A percentile compares a stretch with the other conserved stretches of the same genome.
Conservation (phyloP, 495 filamentous ascomycete species). For the Wilcoxina mikolae region DNA sequence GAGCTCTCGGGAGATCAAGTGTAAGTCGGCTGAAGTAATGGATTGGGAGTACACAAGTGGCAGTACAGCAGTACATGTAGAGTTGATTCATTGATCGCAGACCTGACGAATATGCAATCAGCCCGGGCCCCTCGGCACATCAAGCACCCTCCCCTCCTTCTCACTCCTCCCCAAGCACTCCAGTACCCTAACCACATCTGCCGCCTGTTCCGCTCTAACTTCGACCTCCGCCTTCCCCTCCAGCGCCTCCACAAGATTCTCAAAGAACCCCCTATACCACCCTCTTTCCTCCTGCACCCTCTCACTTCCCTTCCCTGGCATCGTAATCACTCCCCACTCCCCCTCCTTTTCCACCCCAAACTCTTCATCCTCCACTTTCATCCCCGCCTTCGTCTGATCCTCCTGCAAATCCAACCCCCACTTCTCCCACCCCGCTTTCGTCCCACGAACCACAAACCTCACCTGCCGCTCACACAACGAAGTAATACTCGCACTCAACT, state of each 20-base stretch:
- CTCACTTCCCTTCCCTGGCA: conserved; percentile 32
- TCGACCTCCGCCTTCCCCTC: conserved; percentile 35
- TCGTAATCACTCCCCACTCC: conserved; percentile 32
- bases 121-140: no score
- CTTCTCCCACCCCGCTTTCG: conserved; percentile 70
- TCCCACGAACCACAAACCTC: conserved; percentile 67
- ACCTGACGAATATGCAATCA: no score
- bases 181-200: conserved; percentile 57
- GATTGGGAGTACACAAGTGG: no score
- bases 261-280: conserved; percentile 63
- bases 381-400: conserved; percentile 57
- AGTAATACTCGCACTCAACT: conserved; percentile 42
- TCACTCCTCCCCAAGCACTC: conserved; percentile 59
- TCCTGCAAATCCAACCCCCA: conserved; percentile 68
- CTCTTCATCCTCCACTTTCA: conserved; percentile 29
- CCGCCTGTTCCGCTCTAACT: conserved; percentile 55
- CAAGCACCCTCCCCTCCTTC: conserved; percentile 45
- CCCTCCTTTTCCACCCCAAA: conserved; percentile 51
- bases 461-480: conserved; percentile 57
- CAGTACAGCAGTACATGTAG: no score
- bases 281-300: conserved; percentile 32
- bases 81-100: no score
- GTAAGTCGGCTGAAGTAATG: no score
- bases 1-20: no score
- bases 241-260: conserved; percentile 45